Evolutionary conservation across 2,329 filamentous ascomycete genomes (phyloP).

Genomic region (Scorias spongiosa): DNA sequence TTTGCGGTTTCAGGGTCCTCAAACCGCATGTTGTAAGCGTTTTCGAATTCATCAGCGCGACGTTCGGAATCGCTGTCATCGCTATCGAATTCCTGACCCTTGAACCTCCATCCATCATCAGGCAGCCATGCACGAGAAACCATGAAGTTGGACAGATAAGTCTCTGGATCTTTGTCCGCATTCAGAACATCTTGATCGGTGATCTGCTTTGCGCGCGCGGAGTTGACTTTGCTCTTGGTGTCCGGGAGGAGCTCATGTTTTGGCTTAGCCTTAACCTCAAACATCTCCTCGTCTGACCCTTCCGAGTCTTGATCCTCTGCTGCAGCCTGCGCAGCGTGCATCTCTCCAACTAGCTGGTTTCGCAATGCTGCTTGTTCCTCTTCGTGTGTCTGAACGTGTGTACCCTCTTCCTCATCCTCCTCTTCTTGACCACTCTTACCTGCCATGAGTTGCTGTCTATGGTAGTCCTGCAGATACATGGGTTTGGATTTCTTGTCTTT

Average conservation of each 20-base stretch:
- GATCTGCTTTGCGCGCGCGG: constrained; percentile 17
- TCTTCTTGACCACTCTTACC: constrained; percentile 49
- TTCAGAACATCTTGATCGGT: constrained; percentile 51
- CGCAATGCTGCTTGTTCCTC: constrained; percentile 82
- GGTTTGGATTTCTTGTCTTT: constrained; percentile 59
- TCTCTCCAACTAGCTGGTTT: constrained; percentile 60
- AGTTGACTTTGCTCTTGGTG: constrained; percentile 15
- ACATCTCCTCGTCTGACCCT: constrained; percentile 44
- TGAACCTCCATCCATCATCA: constrained; percentile 46
- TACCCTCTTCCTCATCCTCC: constrained; percentile 38
- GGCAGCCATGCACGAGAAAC: constrained; percentile 80
- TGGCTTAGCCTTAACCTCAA: constrained; percentile 44
- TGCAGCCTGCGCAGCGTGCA: constrained; percentile 46
- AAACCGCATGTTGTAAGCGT: constrained; percentile 90
- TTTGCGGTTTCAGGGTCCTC: constrained; percentile 83
- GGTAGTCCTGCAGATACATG: constrained; percentile 77
- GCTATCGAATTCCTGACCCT: constrained; percentile 62
- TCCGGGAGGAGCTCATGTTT: constrained; percentile 13
- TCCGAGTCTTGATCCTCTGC: constrained; percentile 37
- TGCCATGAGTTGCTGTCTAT: constrained; percentile 72
- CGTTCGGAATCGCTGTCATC: constrained; percentile 69
- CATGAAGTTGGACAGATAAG: constrained; percentile 90
- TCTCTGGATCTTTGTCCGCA: constrained; percentile 80
- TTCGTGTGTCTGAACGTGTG: constrained; percentile 54
- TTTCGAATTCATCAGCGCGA: constrained; percentile 73